Base-by-base conservation (phyloP, 139 green algal genomes). In the Astrephomene gubernaculifera region DNA sequence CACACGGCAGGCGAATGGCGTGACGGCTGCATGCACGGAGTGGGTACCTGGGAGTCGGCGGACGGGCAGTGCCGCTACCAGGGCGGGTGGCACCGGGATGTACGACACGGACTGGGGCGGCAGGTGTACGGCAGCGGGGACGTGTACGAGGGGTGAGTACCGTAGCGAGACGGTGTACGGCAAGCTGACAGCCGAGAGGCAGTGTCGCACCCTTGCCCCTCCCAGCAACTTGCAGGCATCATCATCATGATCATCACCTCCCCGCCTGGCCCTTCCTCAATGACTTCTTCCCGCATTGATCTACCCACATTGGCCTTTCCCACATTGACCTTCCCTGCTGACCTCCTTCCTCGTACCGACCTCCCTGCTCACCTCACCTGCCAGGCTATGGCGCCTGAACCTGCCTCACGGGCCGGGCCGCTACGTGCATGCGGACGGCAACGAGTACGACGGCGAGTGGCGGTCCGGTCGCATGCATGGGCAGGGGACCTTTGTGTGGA, bases 361-460 rank as follows among this genome's bases (percentile, higher is more conserved):
- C n/a, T n/a, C n/a, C n/a, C n/a, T n/a, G n/a, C n/a, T n/a, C n/a
- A n/a, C 25, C 52, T 33, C 12, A 24, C 25, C 29, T 1, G 2
- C 8, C 76, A 83, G 93, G 9, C 82, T 96, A 44, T 96, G 92
- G 91, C 79, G 87, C 49, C 53, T 79, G 22, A 95, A 95, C 68
- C 89, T 89, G 41, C 93, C 94, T 17, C 54, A 94, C 38, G 96
- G 95, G 33, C 92, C 92, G 31, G 95, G 95, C 29, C 92, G 95
- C 21, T 98, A 96, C 54, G 91, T 95, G 63, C 97, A 93, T 79
- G 57, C 63, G 10, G 86, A 94, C 65, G 92, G 93, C 33, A 94
- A 95, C 78, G 93, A 97, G 84, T 98, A 97, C 85, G 93, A 97
- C 60, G 96, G 96, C 1, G 95, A 98, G 82, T 99, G 95, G 95